A percentile compares a stretch with the other conserved stretches of the same genome.
Evolutionary conservation across 345 rosid species (phyloP).

Genomic region (Sonneratia alba): DNA sequence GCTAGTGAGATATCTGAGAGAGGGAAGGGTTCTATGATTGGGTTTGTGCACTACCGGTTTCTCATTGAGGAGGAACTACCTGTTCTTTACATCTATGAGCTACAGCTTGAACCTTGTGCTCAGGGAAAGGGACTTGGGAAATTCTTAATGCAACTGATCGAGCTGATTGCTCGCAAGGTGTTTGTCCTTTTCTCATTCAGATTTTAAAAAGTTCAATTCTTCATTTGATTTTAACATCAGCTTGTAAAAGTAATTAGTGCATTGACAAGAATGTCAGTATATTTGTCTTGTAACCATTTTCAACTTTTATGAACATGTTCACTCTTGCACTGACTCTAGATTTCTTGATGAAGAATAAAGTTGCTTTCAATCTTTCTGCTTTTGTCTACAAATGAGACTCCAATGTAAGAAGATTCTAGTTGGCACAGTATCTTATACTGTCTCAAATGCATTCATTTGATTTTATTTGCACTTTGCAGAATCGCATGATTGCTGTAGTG

Average conservation of each 20-base stretch:
- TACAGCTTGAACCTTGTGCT: constrained; percentile 57
- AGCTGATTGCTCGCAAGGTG: constrained; percentile 83
- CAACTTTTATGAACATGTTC: background rate
- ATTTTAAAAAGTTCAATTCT: background rate
- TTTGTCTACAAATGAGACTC: background rate
- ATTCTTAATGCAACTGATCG: constrained; percentile 72
- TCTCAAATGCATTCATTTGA: background rate
- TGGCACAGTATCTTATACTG: background rate
- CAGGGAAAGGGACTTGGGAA: constrained; percentile 81
- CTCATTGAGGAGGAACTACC: constrained; percentile 75
- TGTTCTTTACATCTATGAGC: constrained; percentile 77
- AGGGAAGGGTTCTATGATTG: constrained; percentile 32
- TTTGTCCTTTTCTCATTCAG: background rate
- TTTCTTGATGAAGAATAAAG: background rate
- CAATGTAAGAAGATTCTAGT: background rate
- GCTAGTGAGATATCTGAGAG: background rate
- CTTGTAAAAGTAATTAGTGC: background rate
- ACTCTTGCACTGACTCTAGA: background rate
- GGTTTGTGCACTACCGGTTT: constrained; percentile 76
- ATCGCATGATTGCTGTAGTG: constrained; percentile 59
- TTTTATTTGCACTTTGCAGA: constrained; percentile 28
- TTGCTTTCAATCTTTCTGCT: background rate
- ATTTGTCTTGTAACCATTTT: background rate
- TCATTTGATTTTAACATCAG: background rate
- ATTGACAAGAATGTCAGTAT: background rate